These are phyloP conservation scores for Colletotrichum orchidophilum DNA, from an alignment of 2,329 filamentous ascomycete species.

Conservation along the genomic window DNA sequence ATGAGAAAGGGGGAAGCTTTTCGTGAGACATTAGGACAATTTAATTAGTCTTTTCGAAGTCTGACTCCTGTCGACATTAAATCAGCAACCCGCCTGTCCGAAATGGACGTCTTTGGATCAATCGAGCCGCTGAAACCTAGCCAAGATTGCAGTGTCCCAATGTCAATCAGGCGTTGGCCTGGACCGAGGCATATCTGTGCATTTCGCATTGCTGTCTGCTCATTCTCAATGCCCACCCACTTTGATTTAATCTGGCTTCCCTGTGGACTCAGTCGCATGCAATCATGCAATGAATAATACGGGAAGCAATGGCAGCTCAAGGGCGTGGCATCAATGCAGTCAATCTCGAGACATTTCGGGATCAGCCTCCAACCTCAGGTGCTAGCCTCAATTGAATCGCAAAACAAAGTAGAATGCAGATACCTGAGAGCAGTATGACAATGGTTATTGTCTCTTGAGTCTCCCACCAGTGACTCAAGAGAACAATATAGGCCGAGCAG, in stretches of 20 bases:
- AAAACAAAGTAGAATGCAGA: background rate
- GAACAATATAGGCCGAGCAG: background rate
- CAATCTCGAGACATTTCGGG: background rate
- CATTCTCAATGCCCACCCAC: background rate
- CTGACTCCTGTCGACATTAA: slow-evolving; percentile 14
- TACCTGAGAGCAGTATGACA: background rate
- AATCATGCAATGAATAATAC: background rate
- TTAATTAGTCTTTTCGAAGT: background rate
- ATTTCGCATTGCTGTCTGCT: background rate
- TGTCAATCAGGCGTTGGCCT: background rate
- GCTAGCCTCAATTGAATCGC: background rate
- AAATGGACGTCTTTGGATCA: slow-evolving; percentile 1
- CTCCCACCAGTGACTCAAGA: background rate
- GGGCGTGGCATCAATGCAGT: background rate
- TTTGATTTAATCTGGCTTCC: background rate
- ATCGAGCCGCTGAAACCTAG: slow-evolving; percentile 13
- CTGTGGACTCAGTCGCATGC: too few relatives aligned
- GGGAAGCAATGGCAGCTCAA: background rate
- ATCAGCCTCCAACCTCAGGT: background rate
- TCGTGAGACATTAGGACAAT: background rate
- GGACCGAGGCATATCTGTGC: slow-evolving; percentile 13
- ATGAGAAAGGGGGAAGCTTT: background rate
- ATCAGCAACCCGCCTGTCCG: slow-evolving; percentile 4
- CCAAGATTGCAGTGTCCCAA: slow-evolving; percentile 2
- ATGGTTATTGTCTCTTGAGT: background rate